These are phyloP conservation scores for Leishmania martiniquensis DNA, from an alignment of 208 protist species.

Conservation along the genomic window DNA sequence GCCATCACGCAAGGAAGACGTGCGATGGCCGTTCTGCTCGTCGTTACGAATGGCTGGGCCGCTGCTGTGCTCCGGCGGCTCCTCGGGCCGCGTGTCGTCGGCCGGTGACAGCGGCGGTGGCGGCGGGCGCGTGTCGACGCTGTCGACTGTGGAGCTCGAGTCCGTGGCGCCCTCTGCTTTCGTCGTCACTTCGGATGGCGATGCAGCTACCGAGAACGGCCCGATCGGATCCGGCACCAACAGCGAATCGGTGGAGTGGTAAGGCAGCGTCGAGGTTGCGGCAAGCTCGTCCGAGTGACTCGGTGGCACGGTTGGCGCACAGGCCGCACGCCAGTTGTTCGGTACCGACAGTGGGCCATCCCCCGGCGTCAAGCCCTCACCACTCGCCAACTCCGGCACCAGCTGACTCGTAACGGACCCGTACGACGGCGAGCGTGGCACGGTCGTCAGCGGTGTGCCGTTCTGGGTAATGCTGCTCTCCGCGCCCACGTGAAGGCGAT, in stretches of 20 bases:
- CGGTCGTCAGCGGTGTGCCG: neutral
- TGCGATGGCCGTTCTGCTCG: too few relatives aligned
- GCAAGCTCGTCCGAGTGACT: conserved; percentile 23
- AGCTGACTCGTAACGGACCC: neutral
- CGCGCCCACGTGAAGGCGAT: neutral
- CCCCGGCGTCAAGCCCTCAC: neutral
- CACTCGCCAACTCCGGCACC: conserved; percentile 10
- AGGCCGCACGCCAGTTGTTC: conserved; percentile 24
- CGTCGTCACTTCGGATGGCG: neutral
- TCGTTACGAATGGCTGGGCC: neutral
- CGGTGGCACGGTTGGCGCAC: conserved; percentile 33
- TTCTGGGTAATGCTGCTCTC: conserved; percentile 13
- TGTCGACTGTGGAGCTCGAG: neutral
- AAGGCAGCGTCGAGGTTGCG: neutral
- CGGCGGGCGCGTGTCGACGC: neutral
- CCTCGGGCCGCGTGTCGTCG: neutral
- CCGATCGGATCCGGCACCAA: neutral
- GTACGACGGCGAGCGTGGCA: conserved; percentile 3
- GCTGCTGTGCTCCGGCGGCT: neutral
- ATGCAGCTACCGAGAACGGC: neutral
- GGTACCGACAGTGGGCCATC: conserved; percentile 27
- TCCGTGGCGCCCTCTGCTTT: neutral
- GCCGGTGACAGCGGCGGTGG: neutral
- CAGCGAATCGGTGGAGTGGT: neutral
- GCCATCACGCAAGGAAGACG: neutral